Evolutionary conservation across 2,329 filamentous ascomycete species (phyloP).

Genomic region (Penicillium griseofulvum): DNA sequence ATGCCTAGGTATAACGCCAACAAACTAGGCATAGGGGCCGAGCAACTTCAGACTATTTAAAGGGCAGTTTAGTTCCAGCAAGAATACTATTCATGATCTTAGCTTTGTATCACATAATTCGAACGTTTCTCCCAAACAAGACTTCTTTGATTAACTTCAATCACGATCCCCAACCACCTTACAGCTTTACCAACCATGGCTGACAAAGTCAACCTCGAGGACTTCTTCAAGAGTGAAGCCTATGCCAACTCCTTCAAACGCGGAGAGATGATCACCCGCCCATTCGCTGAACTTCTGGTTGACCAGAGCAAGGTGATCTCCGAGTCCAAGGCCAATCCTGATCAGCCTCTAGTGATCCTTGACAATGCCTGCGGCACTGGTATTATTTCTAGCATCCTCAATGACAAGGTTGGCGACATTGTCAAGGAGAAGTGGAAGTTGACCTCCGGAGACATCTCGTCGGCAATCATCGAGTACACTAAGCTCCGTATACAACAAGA

Average conservation of each 20-base stretch:
- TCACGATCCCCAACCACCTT: too few relatives aligned
- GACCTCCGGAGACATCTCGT: conserved; percentile 51
- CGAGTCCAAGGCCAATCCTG: conserved; percentile 12
- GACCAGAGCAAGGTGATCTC: conserved; percentile 27
- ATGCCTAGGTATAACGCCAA: not conserved
- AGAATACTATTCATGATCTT: not conserved
- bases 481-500: conserved; percentile 41
- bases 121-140: not conserved
- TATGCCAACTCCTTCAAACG: conserved; percentile 28
- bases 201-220: not conserved
- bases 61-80: not conserved
- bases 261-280: conserved; percentile 32
- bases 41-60: not conserved
- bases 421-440: conserved; percentile 47
- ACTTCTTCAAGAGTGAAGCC: conserved; percentile 17
- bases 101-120: not conserved
- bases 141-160: not conserved
- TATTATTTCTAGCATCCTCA: conserved; percentile 48
- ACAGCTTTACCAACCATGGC: conserved; percentile 5
- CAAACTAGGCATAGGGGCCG: not conserved
- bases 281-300: conserved; percentile 31
- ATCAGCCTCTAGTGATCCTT: conserved; percentile 39
- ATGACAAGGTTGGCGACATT: conserved; percentile 39
- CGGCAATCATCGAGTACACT: conserved; percentile 43
- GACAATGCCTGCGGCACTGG: conserved; percentile 57